phyloP scores from a whole-genome alignment of 257 asterid species.

The Lycium barbarum region DNA sequence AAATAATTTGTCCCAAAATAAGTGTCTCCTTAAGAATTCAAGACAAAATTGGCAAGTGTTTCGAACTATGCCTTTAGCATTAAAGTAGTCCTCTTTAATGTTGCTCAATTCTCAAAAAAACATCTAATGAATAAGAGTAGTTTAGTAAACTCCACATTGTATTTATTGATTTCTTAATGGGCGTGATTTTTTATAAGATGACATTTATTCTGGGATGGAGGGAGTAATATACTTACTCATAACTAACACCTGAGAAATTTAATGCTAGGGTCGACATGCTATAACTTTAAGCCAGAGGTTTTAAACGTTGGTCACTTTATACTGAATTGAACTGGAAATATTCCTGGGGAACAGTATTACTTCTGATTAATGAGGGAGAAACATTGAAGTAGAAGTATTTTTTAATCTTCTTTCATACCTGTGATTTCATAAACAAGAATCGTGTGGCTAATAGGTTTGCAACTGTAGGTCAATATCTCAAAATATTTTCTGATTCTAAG shows the following conservation, averaged over 20 bases:
- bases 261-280: not conserved
- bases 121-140: too few relatives aligned
- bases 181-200: too few relatives aligned
- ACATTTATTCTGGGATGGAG: too few relatives aligned
- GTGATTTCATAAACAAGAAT: not conserved
- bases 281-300: not conserved
- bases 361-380: constrained; percentile 2
- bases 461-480: constrained; percentile 22
- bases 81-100: too few relatives aligned
- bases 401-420: not conserved
- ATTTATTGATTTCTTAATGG: too few relatives aligned
- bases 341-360: not conserved
- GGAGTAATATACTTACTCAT: too few relatives aligned
- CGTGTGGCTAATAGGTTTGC: constrained; percentile 7
- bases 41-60: too few relatives aligned
- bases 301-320: not conserved
- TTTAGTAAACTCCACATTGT: too few relatives aligned
- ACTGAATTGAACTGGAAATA: not conserved
- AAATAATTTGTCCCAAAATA: too few relatives aligned
- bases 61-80: too few relatives aligned
- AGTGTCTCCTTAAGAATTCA: too few relatives aligned
- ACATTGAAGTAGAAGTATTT: not conserved
- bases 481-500: constrained; percentile 16
- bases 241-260: not conserved
- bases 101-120: too few relatives aligned